These are phyloP conservation scores for Plasmodium gallinaceum DNA, from an alignment of 169 alveolate genomes.

Conservation along the genomic window DNA sequence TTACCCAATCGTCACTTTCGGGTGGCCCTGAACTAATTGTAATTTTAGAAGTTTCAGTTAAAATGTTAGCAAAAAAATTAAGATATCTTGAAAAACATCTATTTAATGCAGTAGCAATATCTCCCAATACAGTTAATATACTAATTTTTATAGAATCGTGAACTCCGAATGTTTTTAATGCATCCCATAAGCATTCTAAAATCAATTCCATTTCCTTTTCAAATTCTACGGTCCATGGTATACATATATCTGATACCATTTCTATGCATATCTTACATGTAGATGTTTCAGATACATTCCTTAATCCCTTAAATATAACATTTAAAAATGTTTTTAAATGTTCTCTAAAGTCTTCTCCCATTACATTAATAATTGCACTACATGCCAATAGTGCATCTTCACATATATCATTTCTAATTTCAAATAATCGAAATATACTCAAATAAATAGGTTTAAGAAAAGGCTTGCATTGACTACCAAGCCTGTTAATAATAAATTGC, in stretches of 20 bases:
- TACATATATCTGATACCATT: conserved; percentile 88
- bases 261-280: conserved; percentile 85
- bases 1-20: conserved; percentile 93
- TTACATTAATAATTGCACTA: conserved; percentile 86
- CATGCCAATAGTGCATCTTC: conserved; percentile 90
- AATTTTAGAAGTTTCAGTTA: conserved; percentile 91
- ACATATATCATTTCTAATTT: conserved; percentile 72
- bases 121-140: conserved; percentile 92
- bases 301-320: conserved; percentile 77
- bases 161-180: conserved; percentile 84
- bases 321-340: conserved; percentile 77
- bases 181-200: conserved; percentile 77
- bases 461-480: conserved; percentile 79
- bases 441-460: conserved; percentile 77
- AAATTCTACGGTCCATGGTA: conserved; percentile 83
- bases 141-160: conserved; percentile 90
- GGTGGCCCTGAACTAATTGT: conserved; percentile 90
- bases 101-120: conserved; percentile 91
- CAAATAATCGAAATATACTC: conserved; percentile 74
- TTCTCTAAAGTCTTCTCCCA: conserved; percentile 76
- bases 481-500: conserved; percentile 83
- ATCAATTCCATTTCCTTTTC: conserved; percentile 80
- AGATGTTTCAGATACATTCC: conserved; percentile 76
- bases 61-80: conserved; percentile 86
- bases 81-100: conserved; percentile 86